Evolutionary conservation across 495 filamentous ascomycete genomes (phyloP), one percentile per base, ranked within the genome.

Genomic region (Usnea hakonensis): DNA sequence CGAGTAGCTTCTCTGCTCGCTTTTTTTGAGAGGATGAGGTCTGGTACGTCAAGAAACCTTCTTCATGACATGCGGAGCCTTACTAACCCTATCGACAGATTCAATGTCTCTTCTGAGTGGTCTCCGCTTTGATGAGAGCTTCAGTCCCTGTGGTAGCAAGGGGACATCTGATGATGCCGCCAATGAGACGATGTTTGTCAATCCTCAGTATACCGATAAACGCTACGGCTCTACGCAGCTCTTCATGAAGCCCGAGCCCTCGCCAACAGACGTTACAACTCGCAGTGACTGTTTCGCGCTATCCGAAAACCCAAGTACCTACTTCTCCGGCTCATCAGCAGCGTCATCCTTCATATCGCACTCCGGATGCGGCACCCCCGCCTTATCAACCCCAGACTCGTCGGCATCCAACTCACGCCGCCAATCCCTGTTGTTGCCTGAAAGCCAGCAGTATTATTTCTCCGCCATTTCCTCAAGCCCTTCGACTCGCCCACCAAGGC

Each of bases 321-420:
- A 19, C 28, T 32, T 32, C 48, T 52, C 33, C 16, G 36, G 48
- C 10, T 58, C 61, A 36, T 63, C 48, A 19, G 33, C 48, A 21
- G 50, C 62, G 7, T 36, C 58, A 11, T 50, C 40, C 1, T 65
- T 60, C 43, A n/a, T 43, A 14, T 53, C 58, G 8, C 33, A 10
- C 10, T 37, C 57, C 11, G 44, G 46, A 54, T 41, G 46, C n/a
- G 13, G 30, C 7, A 65, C 58, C 0, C 63, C 58, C 3, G 38
- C 35, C 26, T 54, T 35, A 3, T 35, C 55, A 1, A 58, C 57
- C 9, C 37, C 57, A 4, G 37, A 40, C 23, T 33, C 63, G 23
- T 64, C 57, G 41, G 53, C 38, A 17, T 61, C 52, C 0, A 46
- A 41, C 16, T 65, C 58, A 13, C 57, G 63, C 19, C 58, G 41